These are phyloP conservation scores for Metahyphopichia silvanorum DNA, from an alignment of 805 yeast genomes.

Conservation along the genomic window DNA sequence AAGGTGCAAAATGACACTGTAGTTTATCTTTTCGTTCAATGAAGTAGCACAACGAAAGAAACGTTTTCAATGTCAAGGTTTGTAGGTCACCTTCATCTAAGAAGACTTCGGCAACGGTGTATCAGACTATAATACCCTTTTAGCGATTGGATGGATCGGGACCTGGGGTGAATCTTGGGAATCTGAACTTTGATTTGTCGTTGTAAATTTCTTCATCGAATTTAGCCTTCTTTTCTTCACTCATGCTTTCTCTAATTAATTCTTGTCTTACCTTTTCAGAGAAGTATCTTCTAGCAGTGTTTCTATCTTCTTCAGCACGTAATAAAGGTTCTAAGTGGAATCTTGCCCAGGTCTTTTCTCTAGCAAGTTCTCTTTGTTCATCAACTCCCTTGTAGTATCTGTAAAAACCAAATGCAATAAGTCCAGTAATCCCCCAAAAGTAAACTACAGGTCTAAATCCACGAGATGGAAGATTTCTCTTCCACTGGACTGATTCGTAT, in stretches of 20 bases:
- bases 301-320: constrained; percentile 81
- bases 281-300: constrained; percentile 64
- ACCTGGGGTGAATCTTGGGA: constrained; percentile 42
- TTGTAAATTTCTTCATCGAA: constrained; percentile 42
- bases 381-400: constrained; percentile 62
- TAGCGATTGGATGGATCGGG: constrained; percentile 26
- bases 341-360: constrained; percentile 79
- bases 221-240: constrained; percentile 34
- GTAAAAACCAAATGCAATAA: constrained; percentile 73
- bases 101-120: no score
- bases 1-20: no score
- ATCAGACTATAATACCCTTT: no score
- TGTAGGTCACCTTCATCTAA: no score
- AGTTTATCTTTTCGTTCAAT: no score
- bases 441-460: constrained; percentile 79
- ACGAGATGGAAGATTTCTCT: constrained; percentile 78
- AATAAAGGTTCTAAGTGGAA: constrained; percentile 69
- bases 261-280: constrained; percentile 69
- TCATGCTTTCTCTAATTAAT: constrained; percentile 40
- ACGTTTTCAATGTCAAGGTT: no score
- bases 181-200: constrained; percentile 42
- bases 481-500: constrained; percentile 85
- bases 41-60: no score
- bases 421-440: constrained; percentile 58
- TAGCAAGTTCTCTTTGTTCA: constrained; percentile 68